Conservation (phyloP, 371 early-diverging fungal species). For the Syncephalastrum racemosum region DNA sequence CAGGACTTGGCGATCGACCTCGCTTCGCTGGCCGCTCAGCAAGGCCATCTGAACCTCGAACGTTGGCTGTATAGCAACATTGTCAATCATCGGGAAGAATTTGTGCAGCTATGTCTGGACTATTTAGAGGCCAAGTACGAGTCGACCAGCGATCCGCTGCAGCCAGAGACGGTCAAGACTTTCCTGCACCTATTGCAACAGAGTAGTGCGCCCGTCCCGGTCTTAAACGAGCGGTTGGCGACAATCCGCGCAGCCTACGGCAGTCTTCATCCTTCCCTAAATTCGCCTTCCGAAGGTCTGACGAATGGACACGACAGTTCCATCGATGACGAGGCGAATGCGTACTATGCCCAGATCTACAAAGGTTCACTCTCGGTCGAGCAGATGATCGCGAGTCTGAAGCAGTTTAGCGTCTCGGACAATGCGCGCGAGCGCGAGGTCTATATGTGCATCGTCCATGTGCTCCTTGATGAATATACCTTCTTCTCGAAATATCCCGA, state of each 20-base stretch:
- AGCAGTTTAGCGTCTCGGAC: constrained; percentile 68
- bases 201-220: too few relatives aligned
- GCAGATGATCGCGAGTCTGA: constrained; percentile 73
- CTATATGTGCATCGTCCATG: constrained; percentile 82
- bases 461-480: constrained; percentile 91
- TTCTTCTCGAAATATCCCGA: constrained; percentile 95
- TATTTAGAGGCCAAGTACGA: too few relatives aligned
- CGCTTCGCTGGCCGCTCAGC: constrained; percentile 76
- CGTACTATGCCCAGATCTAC: constrained; percentile 78
- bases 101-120: too few relatives aligned
- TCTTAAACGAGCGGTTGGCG: too few relatives aligned
- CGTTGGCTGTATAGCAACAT: constrained; percentile 63
- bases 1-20: constrained; percentile 72
- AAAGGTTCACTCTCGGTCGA: constrained; percentile 72
- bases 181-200: too few relatives aligned
- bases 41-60: constrained; percentile 80
- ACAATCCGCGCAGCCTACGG: too few relatives aligned
- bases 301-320: constrained; percentile 24
- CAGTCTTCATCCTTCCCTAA: too few relatives aligned
- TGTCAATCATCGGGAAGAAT: too few relatives aligned
- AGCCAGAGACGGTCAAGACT: too few relatives aligned
- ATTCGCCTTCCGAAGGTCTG: too few relatives aligned
- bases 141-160: too few relatives aligned
- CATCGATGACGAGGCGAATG: constrained; percentile 78
- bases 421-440: constrained; percentile 72